phyloP scores from a whole-genome alignment of 1,139 yeast species.

The Pichia sp. region DNA sequence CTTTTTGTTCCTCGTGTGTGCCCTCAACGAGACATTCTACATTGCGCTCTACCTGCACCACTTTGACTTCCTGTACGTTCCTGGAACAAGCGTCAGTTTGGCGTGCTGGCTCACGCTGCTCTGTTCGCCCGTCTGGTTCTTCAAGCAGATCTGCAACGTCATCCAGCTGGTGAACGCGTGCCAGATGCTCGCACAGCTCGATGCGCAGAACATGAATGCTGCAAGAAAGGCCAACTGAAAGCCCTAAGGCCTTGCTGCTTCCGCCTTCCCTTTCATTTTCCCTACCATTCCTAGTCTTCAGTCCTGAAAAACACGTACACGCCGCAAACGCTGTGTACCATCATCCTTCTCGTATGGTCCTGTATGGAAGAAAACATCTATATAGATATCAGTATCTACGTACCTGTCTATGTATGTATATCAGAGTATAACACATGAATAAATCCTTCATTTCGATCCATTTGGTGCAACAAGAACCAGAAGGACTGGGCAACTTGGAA shows the following conservation, averaged over 20 bases:
- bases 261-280: background rate
- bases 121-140: conserved; percentile 82
- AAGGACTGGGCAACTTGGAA: too few relatives aligned
- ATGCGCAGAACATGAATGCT: conserved; percentile 51
- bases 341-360: background rate
- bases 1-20: conserved; percentile 84
- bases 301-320: background rate
- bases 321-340: background rate
- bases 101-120: conserved; percentile 62
- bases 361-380: background rate
- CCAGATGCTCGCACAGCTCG: conserved; percentile 69
- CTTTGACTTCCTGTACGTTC: conserved; percentile 44
- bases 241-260: background rate
- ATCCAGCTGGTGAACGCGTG: conserved; percentile 89
- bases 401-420: too few relatives aligned
- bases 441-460: too few relatives aligned
- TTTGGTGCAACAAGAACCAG: too few relatives aligned
- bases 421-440: too few relatives aligned
- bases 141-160: conserved; percentile 87
- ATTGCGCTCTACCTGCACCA: conserved; percentile 80
- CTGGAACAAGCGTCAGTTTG: conserved; percentile 46
- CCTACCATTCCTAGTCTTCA: background rate
- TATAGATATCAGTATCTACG: background rate
- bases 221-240: conserved; percentile 12
- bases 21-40: conserved; percentile 88